phyloP scores from a whole-genome alignment of 306 rosid genomes.

The Rosa rugosa region DNA sequence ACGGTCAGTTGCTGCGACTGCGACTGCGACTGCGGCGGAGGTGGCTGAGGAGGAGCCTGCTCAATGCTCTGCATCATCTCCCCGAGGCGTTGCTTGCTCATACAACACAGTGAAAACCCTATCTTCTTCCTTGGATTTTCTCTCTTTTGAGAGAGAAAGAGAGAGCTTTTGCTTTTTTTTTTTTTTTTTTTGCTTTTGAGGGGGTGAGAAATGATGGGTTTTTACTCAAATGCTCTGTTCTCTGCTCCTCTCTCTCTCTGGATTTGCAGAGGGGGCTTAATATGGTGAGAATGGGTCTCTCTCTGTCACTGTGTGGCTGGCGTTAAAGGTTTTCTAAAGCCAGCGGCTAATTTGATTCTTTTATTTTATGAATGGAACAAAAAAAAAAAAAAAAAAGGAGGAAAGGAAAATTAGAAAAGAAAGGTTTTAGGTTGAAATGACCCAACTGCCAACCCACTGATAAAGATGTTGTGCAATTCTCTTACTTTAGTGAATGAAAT shows the following conservation, averaged over 20 bases:
- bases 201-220: constrained; percentile 18
- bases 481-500: constrained; percentile 39
- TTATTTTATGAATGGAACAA: constrained; percentile 1
- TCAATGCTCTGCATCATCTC: constrained; percentile 54
- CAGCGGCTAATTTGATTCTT: constrained; percentile 27
- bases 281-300: neutral
- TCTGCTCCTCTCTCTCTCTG: constrained; percentile 34
- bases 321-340: constrained; percentile 25
- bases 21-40: neutral
- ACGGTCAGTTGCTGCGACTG: constrained; percentile 55
- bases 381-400: neutral
- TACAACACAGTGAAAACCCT: constrained; percentile 17
- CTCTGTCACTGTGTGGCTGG: constrained; percentile 3
- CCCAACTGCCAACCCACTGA: constrained; percentile 67
- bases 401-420: constrained; percentile 3
- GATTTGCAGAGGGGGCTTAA: constrained; percentile 23
- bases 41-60: constrained; percentile 15
- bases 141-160: constrained; percentile 6
- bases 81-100: constrained; percentile 10
- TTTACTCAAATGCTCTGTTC: constrained; percentile 53
- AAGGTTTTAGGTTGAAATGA: constrained; percentile 42
- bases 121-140: constrained; percentile 38
- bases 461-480: constrained; percentile 32
- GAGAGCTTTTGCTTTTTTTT: constrained; percentile 10
- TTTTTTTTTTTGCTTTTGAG: neutral